Conservation (phyloP, 2,329 filamentous ascomycete genomes). For the Neonectria faginata region DNA sequence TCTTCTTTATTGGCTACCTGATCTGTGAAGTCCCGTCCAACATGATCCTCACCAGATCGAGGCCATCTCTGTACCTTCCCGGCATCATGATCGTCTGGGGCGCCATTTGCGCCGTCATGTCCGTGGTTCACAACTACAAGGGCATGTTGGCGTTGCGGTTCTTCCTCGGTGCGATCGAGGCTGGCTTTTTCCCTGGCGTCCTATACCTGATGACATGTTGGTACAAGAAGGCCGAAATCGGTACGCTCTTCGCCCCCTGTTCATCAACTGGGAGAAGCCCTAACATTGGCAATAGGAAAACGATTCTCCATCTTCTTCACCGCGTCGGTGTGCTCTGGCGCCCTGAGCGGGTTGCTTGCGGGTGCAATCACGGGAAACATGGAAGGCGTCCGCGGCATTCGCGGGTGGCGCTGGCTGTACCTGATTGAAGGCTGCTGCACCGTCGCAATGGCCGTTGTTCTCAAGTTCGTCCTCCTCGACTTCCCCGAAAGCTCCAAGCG, state of each 20-base stretch:
- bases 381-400: slow-evolving; percentile 64
- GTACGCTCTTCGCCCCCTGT: background rate
- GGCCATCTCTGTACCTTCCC: slow-evolving; percentile 63
- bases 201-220: slow-evolving; percentile 73
- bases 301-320: slow-evolving; percentile 69
- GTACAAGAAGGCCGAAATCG: slow-evolving; percentile 60
- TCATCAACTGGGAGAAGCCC: background rate
- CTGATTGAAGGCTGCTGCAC: slow-evolving; percentile 74
- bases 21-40: slow-evolving; percentile 66
- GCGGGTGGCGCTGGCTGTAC: slow-evolving; percentile 77
- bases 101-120: slow-evolving; percentile 46
- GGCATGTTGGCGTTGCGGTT: slow-evolving; percentile 54
- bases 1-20: slow-evolving; percentile 67
- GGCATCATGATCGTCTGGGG: slow-evolving; percentile 62
- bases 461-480: slow-evolving; percentile 74
- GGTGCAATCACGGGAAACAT: slow-evolving; percentile 69
- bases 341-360: slow-evolving; percentile 72
- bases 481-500: slow-evolving; percentile 72
- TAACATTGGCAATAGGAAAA: slow-evolving; percentile 57
- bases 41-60: slow-evolving; percentile 61
- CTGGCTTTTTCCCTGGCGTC: slow-evolving; percentile 71
- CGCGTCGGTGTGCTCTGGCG: slow-evolving; percentile 69
- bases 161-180: slow-evolving; percentile 66
- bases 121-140: slow-evolving; percentile 43
- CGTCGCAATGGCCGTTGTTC: slow-evolving; percentile 62